phyloP scores from a whole-genome alignment of 306 rosid genomes.

The Prunus padus region DNA sequence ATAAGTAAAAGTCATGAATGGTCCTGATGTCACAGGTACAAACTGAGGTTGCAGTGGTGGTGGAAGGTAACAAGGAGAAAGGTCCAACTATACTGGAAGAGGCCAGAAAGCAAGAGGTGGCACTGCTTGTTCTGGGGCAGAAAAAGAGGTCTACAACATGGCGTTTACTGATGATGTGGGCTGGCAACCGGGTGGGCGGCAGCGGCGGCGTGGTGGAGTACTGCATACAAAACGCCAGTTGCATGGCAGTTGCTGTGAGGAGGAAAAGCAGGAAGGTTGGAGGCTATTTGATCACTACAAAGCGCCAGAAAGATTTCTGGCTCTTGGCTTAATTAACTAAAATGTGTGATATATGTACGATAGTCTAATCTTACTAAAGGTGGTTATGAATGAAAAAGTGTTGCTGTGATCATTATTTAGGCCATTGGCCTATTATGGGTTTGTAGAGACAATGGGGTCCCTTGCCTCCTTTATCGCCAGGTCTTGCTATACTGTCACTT shows the following conservation, averaged over 20 bases:
- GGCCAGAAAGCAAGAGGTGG: conserved; percentile 72
- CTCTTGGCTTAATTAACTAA: conserved; percentile 56
- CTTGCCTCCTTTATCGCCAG: not conserved
- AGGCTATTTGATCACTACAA: conserved; percentile 92
- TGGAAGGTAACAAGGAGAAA: conserved; percentile 68
- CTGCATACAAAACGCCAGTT: conserved; percentile 81
- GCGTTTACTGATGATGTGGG: conserved; percentile 93
- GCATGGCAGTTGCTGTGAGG: conserved; percentile 96
- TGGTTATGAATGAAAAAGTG: conserved; percentile 34
- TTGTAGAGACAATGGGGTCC: conserved; percentile 19
- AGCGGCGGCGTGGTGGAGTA: conserved; percentile 51
- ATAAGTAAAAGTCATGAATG: no score
- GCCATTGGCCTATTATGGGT: conserved; percentile 17
- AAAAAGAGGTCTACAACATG: conserved; percentile 79
- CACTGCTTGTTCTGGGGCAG: conserved; percentile 81
- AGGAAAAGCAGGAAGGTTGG: conserved; percentile 78
- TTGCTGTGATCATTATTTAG: conserved; percentile 30
- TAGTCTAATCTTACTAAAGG: conserved; percentile 23
- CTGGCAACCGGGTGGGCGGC: conserved; percentile 39
- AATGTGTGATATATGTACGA: not conserved
- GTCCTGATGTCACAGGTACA: conserved; percentile 60
- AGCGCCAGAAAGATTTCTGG: conserved; percentile 98
- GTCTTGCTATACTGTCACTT: not conserved
- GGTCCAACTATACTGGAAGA: conserved; percentile 86
- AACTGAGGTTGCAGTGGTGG: conserved; percentile 66